Base-by-base conservation (phyloP, 2,329 filamentous ascomycete species). In the Colletotrichum lini region DNA sequence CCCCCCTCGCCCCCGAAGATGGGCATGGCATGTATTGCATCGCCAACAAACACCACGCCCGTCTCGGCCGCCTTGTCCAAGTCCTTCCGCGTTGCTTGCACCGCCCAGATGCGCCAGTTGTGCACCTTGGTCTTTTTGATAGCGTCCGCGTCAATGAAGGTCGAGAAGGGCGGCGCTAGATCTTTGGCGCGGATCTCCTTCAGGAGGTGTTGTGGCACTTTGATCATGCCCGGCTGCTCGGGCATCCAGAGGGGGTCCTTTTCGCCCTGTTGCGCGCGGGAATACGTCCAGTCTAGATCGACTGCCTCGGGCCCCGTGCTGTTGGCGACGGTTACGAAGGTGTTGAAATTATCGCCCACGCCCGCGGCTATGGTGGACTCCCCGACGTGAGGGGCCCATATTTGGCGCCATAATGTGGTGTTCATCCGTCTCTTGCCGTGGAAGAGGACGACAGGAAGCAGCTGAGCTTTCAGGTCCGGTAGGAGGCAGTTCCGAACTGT, bases 301-400 rank as follows among this genome's bases (percentile, higher is more conserved):
- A 52, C 13, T 30, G 21, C 49, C 13, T 52, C 49, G 49, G 21
- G n/a, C 12, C 23, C 49, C 49, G 21, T 52, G 49, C 49, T 52
- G 49, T 52, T 30, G 12, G 49, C 49, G 49, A 52, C 49, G 49
- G 49, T 52, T 6, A 30, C 49, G 49, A 52, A 52, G 49, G 49
- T 52, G 49, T 52, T 52, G 49, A 52, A 52, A 23, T 52, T 52
- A 10, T 52, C 12, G 49, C 49, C 49, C 49, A 52, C 49, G 49
- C 49, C 49, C 23, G 49, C 49, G 49, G 49, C 49, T 52, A 52
- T 52, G 21, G 49, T 52, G 23, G 49, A 52, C 26, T 52, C 23
- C 49, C 49, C 49, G 23, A 52, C 49, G 49, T 52, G 21, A 52
- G 49, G 49, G 49, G 49, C 23, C 49, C 49, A 52, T 26, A 52